Base-by-base conservation (phyloP, 306 rosid genomes). In the Lupinus albus region DNA sequence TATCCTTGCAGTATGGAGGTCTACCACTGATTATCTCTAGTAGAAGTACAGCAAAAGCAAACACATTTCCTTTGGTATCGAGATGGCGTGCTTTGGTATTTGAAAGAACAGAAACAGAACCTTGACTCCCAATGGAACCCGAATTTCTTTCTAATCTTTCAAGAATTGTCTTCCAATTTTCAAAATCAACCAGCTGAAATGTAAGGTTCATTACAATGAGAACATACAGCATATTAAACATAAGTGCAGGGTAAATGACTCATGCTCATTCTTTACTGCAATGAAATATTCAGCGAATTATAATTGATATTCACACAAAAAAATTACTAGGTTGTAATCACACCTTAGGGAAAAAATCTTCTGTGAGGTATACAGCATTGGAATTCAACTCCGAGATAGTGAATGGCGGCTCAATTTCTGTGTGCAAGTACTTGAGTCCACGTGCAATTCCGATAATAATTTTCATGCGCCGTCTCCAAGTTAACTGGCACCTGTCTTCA, bases 401-500 rank as follows among this genome's bases (percentile, higher is more conserved):
- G 76, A 93, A 85, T 36, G 99, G 85, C 8, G 97, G 99, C 80
- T 86, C 97, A 65, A 88, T 70, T 79, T 94, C 92, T 4, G 84
- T 69, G 81, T 94, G 99, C 80, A 94, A 85, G 73, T 88, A 94
- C 78, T 79, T 90, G 16, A 94, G 91, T 62, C 99, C 97, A 0
- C 85, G 84, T 12, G 96, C 96, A 32, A 94, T 90, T 81, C 99
- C 97, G 39, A 94, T 74, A 32, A 85, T 48, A 13, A 94, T 88
- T 70, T 90, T 90, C 97, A 94, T 90, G 8, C 99, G 85, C 59
- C 97, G 72, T 12, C 96, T 94, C 99, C 99, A 94, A 54, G 96
- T 86, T 30, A 94, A 76, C 68, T 86, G 95, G 68, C 85, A 90
- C 56, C 81, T 95, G 70, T 94, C 99, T 80, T 87, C 95, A 82